Evolutionary conservation across 305 asterid genomes (phyloP), one percentile per base, ranked within the genome.

Genomic region (Withania somnifera): DNA sequence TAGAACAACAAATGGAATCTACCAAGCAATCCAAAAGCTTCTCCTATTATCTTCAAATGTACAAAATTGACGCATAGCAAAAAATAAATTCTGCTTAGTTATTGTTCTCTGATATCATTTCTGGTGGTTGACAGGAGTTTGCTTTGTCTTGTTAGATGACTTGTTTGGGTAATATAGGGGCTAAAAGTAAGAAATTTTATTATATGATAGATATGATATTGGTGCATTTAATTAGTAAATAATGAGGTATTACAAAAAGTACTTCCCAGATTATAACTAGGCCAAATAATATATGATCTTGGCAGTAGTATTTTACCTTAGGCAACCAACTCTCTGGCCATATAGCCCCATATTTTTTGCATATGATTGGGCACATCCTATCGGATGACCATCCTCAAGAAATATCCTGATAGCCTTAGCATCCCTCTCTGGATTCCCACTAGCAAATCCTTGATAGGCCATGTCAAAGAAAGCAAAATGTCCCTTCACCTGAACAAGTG

Each of bases 381-480:
- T 94, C 81, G 85, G 82, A 85, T 96, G 99, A 84, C 98, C 99
- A 83, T 94, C 99, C 87, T 93, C 98, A 4, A 96, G 94, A 83
- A 96, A 96, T 85, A 96, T 96, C 67, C 97, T 87, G 87, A 96
- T 96, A 40, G 99, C 91, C 77, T 85, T 92, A 24, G 98, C 98
- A 90, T 96, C 99, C 80, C 91, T 93, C 90, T 94, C 99, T 22
- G 98, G 97, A 91, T 93, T 93, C 82, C 98, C 99, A 51, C 98
- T 96, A 7, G 99, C 98, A 90, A 96, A 96, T 69, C 99, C 99
- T 94, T 96, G 99, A 89, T 96, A 96, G 73, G 99, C 99, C 99
- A 96, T 96, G 87, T 96, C 99, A 81, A 96, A 96, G 81, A 94
- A 88, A 82, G 99, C 95, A 82, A 90, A 91, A 85, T 96, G 99